Percentiles rank a stretch among this genome's conserved stretches.
phyloP scores from a whole-genome alignment of 345 rosid genomes.

The Pistacia vera region DNA sequence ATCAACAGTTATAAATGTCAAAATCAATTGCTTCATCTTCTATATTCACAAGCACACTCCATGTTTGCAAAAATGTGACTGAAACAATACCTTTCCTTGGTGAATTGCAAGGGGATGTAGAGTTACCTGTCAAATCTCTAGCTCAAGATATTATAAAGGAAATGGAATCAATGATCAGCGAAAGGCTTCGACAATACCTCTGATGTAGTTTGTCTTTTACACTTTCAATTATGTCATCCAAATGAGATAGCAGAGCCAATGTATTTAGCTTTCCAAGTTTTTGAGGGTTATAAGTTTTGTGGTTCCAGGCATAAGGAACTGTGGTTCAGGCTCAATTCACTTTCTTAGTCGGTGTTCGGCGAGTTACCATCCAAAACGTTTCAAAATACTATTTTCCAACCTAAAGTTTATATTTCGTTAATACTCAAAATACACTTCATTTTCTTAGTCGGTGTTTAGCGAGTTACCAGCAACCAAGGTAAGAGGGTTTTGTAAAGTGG shows the following conservation, averaged over 20 bases:
- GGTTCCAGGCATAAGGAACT: background rate
- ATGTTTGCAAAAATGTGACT: constrained; percentile 23
- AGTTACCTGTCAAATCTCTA: constrained; percentile 72
- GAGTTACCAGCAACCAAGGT: too few relatives aligned
- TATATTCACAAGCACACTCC: too few relatives aligned
- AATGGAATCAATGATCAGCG: constrained; percentile 90
- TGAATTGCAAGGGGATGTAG: constrained; percentile 84
- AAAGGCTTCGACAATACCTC: constrained; percentile 68
- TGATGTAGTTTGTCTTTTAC: constrained; percentile 21
- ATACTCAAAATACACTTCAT: too few relatives aligned
- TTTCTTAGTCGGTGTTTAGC: too few relatives aligned
- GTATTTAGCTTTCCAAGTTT: background rate
- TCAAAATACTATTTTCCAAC: too few relatives aligned
- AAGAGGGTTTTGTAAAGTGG: too few relatives aligned
- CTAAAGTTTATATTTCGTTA: too few relatives aligned
- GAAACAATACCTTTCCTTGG: constrained; percentile 93
- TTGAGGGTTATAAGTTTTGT: constrained; percentile 4
- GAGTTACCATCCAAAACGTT: too few relatives aligned
- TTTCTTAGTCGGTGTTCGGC: too few relatives aligned
- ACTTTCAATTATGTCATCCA: background rate
- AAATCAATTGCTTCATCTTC: too few relatives aligned
- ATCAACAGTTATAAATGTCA: too few relatives aligned
- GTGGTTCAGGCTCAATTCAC: background rate
- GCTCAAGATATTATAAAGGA: constrained; percentile 85
- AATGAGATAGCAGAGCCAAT: background rate